Evolutionary conservation across 192 early-diverging fungal genomes (phyloP), one percentile per base, ranked within the genome.

Genomic region (Rhizophagus clarus): DNA sequence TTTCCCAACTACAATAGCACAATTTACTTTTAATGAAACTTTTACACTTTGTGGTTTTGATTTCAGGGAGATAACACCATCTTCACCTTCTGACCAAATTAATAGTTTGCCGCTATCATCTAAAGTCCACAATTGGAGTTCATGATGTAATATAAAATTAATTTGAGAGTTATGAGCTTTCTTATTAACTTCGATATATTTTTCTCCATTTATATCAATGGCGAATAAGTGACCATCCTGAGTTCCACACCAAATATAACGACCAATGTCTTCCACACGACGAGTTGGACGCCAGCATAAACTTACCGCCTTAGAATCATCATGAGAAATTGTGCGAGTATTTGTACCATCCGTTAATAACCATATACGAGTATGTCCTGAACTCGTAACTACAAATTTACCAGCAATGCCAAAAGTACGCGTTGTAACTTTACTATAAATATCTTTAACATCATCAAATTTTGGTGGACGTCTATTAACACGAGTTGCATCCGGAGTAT

Each of bases 21-120:
- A 82, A 12, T 85, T 77, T 49, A 85, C 84, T 70, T 87, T 89
- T 4, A 80, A 60, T 17, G 70, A 77, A 56, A 92, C 83, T n/a
- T 87, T 81, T 20, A 89, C 61, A 12, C 75, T 81, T 37, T 84
- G 79, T 20, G 90, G 83, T 20, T 75, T 84, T 11, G 80, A 67
- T 49, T 83, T 74, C 20, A 82, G 72, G 8, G 82, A 82, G 47
- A 84, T 79, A 24, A 84, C 80, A 42, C 84, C 86, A 34, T 79
- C 42, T 4, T 76, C 68, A 45, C 85, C 81, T 72, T 81, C 82
- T 0, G 84, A 81, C 92, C 92, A 93, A 20, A 88, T 79, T 63
- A 87, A 89, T 24, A 93, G 79, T 17, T 85, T 79, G 11, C 92
- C 92, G 69, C 79, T 86, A 24, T 92, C 92, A 70, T 95, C 93